A percentile compares a stretch with the other conserved stretches of the same genome.
These are phyloP conservation scores for Candida mesenterica DNA, from an alignment of 1,139 yeast species.

Conservation along the genomic window DNA sequence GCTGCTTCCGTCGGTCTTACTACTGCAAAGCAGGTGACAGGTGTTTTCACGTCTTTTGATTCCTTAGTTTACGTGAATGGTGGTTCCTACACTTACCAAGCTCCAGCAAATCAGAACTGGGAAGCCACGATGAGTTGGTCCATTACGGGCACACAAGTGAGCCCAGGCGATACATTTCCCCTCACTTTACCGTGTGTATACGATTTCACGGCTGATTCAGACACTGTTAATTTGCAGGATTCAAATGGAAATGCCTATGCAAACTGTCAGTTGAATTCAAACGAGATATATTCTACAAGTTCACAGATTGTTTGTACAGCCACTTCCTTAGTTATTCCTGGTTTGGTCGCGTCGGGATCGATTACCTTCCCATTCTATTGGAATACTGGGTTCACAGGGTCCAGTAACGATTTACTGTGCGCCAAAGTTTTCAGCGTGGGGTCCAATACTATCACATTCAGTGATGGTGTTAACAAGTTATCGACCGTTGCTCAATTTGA, in stretches of 20 bases:
- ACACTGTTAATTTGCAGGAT: conserved; percentile 6
- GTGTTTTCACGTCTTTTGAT: conserved; percentile 9
- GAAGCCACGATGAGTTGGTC: conserved; percentile 25
- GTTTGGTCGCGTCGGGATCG: conserved; percentile 16
- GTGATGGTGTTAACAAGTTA: conserved; percentile 22
- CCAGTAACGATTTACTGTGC: conserved; percentile 16
- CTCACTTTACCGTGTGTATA: conserved; percentile 31
- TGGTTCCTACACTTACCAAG: conserved; percentile 3
- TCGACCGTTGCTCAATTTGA: conserved; percentile 14
- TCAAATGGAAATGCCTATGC: conserved; percentile 8
- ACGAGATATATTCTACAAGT: conserved; percentile 7
- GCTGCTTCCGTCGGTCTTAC: conserved; percentile 5
- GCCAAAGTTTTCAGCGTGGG: conserved; percentile 21
- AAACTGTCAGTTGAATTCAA: conserved; percentile 9
- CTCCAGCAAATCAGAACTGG: conserved; percentile 26
- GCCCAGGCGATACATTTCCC: conserved; percentile 34
- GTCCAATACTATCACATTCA: conserved; percentile 21
- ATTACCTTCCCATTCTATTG: conserved; percentile 26
- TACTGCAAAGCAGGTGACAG: conserved; percentile 8
- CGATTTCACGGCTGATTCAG: conserved; percentile 22
- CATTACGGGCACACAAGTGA: conserved; percentile 18
- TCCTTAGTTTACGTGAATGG: conserved; percentile 5
- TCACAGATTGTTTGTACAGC: conserved; percentile 10
- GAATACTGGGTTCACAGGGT: conserved; percentile 22
- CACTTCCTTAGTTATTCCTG: conserved; percentile 1